Conservation (phyloP, 75 land plant genomes). For the Pinus albicaulis region DNA sequence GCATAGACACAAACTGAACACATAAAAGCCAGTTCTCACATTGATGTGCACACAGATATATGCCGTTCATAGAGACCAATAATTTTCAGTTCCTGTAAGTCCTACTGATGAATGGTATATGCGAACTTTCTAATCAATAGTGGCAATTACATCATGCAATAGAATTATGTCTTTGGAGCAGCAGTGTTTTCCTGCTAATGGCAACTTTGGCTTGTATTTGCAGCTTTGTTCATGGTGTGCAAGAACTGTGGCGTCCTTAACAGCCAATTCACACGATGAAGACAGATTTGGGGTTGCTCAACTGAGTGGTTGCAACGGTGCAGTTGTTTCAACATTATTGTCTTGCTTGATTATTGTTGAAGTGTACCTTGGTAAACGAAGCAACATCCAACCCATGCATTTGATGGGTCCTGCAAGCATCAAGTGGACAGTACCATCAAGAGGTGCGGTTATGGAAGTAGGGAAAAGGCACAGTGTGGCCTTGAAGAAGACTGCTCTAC, state of each 20-base stretch:
- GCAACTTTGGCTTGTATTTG: not conserved
- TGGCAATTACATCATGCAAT: no score
- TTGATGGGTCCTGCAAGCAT: conserved; percentile 66
- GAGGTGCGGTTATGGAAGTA: conserved; percentile 27
- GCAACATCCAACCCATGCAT: conserved; percentile 44
- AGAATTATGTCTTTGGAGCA: not conserved
- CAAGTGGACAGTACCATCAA: conserved; percentile 73
- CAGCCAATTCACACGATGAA: conserved; percentile 70
- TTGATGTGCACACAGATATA: no score
- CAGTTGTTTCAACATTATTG: conserved; percentile 67
- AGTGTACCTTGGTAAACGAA: conserved; percentile 86
- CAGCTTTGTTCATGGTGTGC: conserved; percentile 95
- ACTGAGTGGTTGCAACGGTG: conserved; percentile 76
- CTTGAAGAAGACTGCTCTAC: conserved; percentile 45
- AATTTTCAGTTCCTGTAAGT: no score
- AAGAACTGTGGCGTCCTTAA: conserved; percentile 54
- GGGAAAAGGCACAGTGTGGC: conserved; percentile 31
- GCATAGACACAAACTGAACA: no score
- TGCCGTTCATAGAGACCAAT: no score
- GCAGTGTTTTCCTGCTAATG: not conserved
- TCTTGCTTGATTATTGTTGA: conserved; percentile 84
- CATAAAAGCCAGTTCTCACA: no score
- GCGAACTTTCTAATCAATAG: no score
- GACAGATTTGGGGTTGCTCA: conserved; percentile 96
- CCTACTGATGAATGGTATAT: no score